These are phyloP conservation scores for Cucumis hystrix DNA, from an alignment of 306 rosid genomes.

Conservation along the genomic window DNA sequence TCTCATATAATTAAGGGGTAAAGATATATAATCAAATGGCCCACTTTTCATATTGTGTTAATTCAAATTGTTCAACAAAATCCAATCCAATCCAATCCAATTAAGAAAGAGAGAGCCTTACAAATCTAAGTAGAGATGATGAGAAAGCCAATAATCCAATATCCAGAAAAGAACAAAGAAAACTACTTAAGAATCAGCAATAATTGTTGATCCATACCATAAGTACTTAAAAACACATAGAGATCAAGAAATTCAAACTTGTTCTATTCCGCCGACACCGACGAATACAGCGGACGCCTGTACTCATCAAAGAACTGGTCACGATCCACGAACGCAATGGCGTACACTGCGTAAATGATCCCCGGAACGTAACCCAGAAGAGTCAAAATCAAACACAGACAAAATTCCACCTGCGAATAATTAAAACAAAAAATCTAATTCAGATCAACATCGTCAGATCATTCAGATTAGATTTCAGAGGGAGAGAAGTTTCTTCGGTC, in stretches of 20 bases:
- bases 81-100: background rate
- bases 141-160: background rate
- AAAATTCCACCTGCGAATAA: conserved; percentile 47
- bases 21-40: too few relatives aligned
- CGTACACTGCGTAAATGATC: conserved; percentile 84
- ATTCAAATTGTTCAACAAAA: background rate
- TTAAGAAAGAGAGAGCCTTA: background rate
- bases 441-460: too few relatives aligned
- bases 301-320: conserved; percentile 76
- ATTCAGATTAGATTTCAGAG: background rate
- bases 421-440: background rate
- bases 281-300: conserved; percentile 66
- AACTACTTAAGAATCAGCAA: background rate
- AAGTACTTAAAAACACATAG: background rate
- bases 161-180: background rate
- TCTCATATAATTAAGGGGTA: too few relatives aligned
- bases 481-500: background rate
- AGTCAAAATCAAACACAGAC: conserved; percentile 78
- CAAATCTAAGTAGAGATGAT: background rate
- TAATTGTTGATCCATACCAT: background rate
- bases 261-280: conserved; percentile 11
- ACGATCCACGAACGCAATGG: conserved; percentile 64
- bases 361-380: conserved; percentile 83
- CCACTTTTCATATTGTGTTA: too few relatives aligned
- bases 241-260: background rate